Conservation (phyloP, 108 stramenopile genomes). For the Conticribra weissflogii region DNA sequence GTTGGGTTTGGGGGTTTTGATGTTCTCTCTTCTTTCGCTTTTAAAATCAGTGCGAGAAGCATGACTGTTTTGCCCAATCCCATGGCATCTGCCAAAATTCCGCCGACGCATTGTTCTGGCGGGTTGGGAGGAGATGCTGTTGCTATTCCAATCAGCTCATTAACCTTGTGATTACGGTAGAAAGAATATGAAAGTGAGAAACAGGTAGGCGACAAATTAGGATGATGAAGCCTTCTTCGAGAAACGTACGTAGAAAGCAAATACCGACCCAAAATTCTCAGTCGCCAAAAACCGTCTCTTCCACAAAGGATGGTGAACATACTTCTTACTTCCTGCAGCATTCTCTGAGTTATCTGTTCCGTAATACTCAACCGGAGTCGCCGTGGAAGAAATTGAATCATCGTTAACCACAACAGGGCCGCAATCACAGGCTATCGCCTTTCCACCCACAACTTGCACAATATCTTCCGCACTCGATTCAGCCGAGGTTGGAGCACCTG, state of each 20-base stretch:
- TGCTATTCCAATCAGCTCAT: conserved; percentile 71
- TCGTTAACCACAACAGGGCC: conserved; percentile 72
- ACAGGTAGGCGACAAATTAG: too few relatives aligned
- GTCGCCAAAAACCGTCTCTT: conserved; percentile 66
- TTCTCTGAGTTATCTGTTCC: conserved; percentile 3
- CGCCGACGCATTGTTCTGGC: conserved; percentile 76
- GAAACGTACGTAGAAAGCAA: conserved; percentile 60
- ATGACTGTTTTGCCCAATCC: conserved; percentile 84
- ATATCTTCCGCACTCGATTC: neutral
- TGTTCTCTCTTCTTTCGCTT: conserved; percentile 40
- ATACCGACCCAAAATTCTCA: conserved; percentile 40
- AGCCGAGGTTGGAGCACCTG: conserved; percentile 7
- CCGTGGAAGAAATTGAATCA: conserved; percentile 23
- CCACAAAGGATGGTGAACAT: conserved; percentile 76
- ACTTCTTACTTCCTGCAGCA: conserved; percentile 13
- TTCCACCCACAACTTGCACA: conserved; percentile 23
- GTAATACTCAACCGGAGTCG: conserved; percentile 32
- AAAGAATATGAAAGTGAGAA: too few relatives aligned
- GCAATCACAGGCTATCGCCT: conserved; percentile 67
- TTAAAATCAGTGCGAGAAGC: conserved; percentile 69
- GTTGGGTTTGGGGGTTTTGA: conserved; percentile 41
- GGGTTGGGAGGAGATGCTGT: conserved; percentile 60
- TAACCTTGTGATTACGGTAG: conserved; percentile 27
- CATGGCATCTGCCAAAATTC: conserved; percentile 80
- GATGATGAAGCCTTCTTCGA: too few relatives aligned